Evolutionary conservation across 352 stramenopile species (phyloP).

Genomic region (Pythium scleroteichum): DNA sequence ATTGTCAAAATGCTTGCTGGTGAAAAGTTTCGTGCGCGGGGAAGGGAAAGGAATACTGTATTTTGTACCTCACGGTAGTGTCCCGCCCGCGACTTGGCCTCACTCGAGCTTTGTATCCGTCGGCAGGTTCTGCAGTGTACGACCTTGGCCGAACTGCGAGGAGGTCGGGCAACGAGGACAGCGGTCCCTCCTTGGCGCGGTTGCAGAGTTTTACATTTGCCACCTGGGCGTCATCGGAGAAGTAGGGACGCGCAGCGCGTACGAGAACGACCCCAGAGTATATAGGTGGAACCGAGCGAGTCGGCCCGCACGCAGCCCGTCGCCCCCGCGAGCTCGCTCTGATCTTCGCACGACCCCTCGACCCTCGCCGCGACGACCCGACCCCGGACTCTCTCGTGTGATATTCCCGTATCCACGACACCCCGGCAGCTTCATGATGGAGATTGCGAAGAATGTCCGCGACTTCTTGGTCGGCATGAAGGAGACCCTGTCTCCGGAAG

Average conservation of each 20-base stretch:
- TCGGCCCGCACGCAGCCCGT: too few species aligned
- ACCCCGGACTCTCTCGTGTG: not conserved
- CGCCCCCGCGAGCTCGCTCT: not conserved
- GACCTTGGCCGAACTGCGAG: constrained; percentile 16
- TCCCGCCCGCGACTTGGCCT: not conserved
- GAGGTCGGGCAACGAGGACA: constrained; percentile 15
- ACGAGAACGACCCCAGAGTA: constrained; percentile 11
- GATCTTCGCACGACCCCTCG: not conserved
- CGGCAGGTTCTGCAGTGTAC: not conserved
- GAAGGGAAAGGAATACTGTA: constrained; percentile 13
- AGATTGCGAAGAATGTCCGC: constrained; percentile 79
- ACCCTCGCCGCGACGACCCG: too few species aligned
- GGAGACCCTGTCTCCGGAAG: constrained; percentile 64
- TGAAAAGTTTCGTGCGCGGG: constrained; percentile 12
- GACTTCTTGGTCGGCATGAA: constrained; percentile 85
- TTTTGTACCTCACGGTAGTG: constrained; percentile 28
- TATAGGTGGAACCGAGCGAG: not conserved
- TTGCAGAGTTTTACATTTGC: constrained; percentile 34
- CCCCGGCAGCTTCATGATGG: constrained; percentile 43
- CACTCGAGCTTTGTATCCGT: constrained; percentile 26
- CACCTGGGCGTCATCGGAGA: constrained; percentile 27
- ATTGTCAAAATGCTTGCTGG: constrained; percentile 8
- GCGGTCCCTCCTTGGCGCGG: constrained; percentile 11
- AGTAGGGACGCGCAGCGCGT: constrained; percentile 16
- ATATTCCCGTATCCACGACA: not conserved